These are phyloP conservation scores for Coleophoma eucalyptorum DNA, from an alignment of 2,329 filamentous ascomycete genomes.

Conservation along the genomic window DNA sequence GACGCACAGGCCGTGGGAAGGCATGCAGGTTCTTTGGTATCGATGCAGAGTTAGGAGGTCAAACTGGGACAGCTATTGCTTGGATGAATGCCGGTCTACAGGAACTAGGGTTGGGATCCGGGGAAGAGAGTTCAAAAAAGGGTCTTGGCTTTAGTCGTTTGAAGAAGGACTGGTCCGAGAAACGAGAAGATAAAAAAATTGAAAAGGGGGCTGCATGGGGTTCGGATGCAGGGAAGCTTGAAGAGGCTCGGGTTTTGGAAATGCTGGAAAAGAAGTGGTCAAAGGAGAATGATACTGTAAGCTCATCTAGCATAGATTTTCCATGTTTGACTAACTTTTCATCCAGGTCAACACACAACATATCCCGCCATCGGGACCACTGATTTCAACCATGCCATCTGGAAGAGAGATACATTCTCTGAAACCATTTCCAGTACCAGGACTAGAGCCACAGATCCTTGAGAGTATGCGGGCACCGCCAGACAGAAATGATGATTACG, in stretches of 20 bases:
- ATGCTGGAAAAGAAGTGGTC: conserved; percentile 88
- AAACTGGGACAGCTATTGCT: conserved; percentile 80
- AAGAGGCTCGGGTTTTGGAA: conserved; percentile 81
- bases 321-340: conserved; percentile 2
- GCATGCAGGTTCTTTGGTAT: conserved; percentile 89
- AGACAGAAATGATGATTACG: conserved; percentile 39
- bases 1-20: conserved; percentile 72
- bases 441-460: conserved; percentile 61
- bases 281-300: conserved; percentile 87
- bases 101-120: conserved; percentile 63
- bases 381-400: conserved; percentile 78
- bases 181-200: conserved; percentile 73
- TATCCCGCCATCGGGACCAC: conserved; percentile 66
- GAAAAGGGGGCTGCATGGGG: conserved; percentile 75
- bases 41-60: conserved; percentile 77
- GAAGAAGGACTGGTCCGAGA: conserved; percentile 72
- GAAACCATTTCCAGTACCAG: conserved; percentile 62
- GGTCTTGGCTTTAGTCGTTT: conserved; percentile 54
- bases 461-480: conserved; percentile 55
- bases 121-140: conserved; percentile 44
- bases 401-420: conserved; percentile 80
- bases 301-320: conserved; percentile 22
- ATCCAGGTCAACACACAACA: conserved; percentile 72
- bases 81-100: conserved; percentile 78
- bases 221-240: conserved; percentile 75